phyloP scores from a whole-genome alignment of 129 eudicot genomes.

The Solidago caesia region DNA sequence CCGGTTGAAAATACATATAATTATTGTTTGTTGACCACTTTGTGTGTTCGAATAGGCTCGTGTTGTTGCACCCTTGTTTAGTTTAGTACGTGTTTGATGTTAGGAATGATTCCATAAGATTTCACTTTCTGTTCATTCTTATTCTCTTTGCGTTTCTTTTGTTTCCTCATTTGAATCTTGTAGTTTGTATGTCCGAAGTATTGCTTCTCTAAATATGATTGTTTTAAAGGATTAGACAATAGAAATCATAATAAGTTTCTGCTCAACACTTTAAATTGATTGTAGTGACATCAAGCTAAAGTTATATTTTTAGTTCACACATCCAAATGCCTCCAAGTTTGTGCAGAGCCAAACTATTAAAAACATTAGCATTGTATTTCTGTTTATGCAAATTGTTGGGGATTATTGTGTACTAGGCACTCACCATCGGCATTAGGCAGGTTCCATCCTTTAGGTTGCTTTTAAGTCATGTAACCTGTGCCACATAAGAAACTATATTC shows the following conservation, averaged over 20 bases:
- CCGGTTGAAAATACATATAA: background rate
- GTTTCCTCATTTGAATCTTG: background rate
- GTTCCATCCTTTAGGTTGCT: background rate
- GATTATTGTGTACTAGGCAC: background rate
- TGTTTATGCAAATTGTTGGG: background rate
- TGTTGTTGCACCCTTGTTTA: background rate
- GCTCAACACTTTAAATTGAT: background rate
- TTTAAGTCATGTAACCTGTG: too few relatives aligned
- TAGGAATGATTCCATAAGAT: background rate
- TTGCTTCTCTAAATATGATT: background rate
- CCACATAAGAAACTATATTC: too few relatives aligned
- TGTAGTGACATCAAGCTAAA: background rate
- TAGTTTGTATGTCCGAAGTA: background rate
- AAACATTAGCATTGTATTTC: constrained; percentile 2
- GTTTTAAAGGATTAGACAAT: background rate
- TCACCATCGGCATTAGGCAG: constrained; percentile 8
- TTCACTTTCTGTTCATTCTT: background rate
- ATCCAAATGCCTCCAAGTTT: constrained; percentile 6
- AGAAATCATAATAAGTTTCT: background rate
- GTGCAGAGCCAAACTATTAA: background rate
- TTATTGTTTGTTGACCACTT: too few relatives aligned
- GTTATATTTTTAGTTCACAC: background rate
- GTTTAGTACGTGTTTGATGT: background rate
- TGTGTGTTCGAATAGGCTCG: background rate
- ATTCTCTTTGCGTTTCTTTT: background rate